Evolutionary conservation across 2,329 filamentous ascomycete species (phyloP), one percentile per base, ranked within the genome.

Genomic region (Orbilia oligospora): DNA sequence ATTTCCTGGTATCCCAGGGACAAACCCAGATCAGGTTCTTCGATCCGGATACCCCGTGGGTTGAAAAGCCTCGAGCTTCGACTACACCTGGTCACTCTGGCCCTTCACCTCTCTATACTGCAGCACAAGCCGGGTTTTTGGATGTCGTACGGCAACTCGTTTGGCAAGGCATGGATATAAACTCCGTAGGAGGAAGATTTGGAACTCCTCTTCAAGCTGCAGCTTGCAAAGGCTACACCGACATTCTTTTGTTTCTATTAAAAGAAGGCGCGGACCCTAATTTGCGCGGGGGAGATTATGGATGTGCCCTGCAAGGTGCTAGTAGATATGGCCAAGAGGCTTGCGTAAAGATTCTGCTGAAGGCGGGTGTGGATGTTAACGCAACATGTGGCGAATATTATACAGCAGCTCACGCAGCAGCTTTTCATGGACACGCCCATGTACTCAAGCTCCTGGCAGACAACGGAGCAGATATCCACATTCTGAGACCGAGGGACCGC

Each of bases 111-210:
- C 20, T 67, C 10, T 67, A 67, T 30, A 53, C 48, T 18, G 64
- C 64, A 9, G 64, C 64, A 12, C 64, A 67, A 41, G 64, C 64
- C 44, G 64, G 64, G 5, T 67, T 67, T 55, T 10, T 67, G 18
- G 48, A 67, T n/a, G 48, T 30, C 8, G 48, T 53, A 4, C 53
- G 48, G 55, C 27, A 67, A 12, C 64, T 67, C 14, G 48, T 67
- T 24, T 27, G 27, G n/a, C 64, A 55, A 41, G 64, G 64, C 6
- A 55, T 55, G 48, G 48, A 53, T 38, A 48, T 33, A 3, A 67
- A 55, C 38, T 14, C 48, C 3, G 2, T 67, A 2, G 64, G 64
- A 22, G 64, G 64, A 2, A 53, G 64, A 53, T 67, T 55, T 27
- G 64, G 64, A 18, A 67, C 64, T 22, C 64, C 64, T 24, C 48